Conservation (phyloP, 495 filamentous ascomycete genomes). For the Neurospora pannonica region DNA sequence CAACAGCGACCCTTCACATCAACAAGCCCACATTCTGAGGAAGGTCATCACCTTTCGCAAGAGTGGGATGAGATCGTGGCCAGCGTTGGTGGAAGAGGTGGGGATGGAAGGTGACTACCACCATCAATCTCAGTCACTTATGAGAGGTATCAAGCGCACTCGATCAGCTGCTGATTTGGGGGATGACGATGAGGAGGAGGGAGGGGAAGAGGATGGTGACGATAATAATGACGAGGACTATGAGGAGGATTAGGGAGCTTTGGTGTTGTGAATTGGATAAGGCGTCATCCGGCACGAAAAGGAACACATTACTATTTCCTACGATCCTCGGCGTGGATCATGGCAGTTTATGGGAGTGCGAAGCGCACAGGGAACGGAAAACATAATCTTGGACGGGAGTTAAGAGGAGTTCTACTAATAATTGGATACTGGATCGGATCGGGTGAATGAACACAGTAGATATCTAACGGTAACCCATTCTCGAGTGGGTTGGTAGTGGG, state of each 20-base stretch:
- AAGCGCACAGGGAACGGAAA: background rate
- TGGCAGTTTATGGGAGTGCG: too few relatives aligned
- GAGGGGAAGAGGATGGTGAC: background rate
- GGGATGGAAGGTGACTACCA: background rate
- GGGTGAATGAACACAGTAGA: too few relatives aligned
- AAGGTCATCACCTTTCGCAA: constrained; percentile 7
- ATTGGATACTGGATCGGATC: background rate
- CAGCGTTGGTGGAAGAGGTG: background rate
- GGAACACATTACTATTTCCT: too few relatives aligned
- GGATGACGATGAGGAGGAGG: background rate
- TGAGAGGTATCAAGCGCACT: background rate
- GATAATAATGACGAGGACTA: background rate
- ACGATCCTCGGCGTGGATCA: too few relatives aligned
- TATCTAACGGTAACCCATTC: too few relatives aligned
- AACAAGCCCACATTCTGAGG: too few relatives aligned
- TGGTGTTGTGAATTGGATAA: too few relatives aligned
- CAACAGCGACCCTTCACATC: too few relatives aligned
- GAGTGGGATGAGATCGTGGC: constrained; percentile 13
- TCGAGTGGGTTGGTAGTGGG: background rate
- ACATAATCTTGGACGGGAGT: background rate
- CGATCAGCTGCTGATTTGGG: background rate
- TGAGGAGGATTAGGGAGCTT: too few relatives aligned
- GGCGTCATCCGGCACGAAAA: too few relatives aligned
- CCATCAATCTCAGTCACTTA: background rate
- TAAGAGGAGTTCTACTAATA: background rate